Base-by-base conservation (phyloP, 352 stramenopile species). In the Phytophthora europaea region DNA sequence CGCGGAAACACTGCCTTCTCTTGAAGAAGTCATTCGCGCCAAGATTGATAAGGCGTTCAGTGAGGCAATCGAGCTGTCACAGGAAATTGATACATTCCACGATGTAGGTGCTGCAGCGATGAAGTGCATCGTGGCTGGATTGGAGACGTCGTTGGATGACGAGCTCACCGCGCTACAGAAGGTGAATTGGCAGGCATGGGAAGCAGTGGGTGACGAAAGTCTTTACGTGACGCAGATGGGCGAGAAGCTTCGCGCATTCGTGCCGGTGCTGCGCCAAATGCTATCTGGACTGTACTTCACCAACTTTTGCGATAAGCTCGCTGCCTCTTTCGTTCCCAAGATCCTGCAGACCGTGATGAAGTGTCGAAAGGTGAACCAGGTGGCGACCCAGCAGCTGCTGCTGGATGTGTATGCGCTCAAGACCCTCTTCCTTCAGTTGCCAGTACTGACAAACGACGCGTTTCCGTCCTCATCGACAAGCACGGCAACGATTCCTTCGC, bases 261-360 rank as follows among this genome's bases (percentile, higher is more conserved):
- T 99, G n/a, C 92, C 94, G 0, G 85, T 92, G 47, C 78, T 99
- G 22, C 89, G 94, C 28, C 86, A 94, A 63, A 90, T 98, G 76
- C 88, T 99, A 26, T 94, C 87, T 12, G 77, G 76, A 3, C 80
- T 98, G 15, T 99, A 99, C 80, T 99, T 99, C 79, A 96, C 96
- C 47, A 99, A 96, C 75, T 99, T 99, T 80, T 99, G 97, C 80
- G 98, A 99, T 84, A 99, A 99, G 70, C 99, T 99, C 71, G 96
- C 95, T 0, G 85, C 92, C 16, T 78, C 86, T 5, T 99, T 99
- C 76, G 88, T 98, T 40, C 89, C 89, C 15, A 93, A 93, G 60
- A 98, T 97, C 67, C 85, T 98, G 61, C 81, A 96, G 52, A 80
- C 83, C 2, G 81, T 99, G 13, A 87, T 98, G 56, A 94, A 93